A percentile compares a stretch with the other conserved stretches of the same genome.
phyloP scores from a whole-genome alignment of 2,329 filamentous ascomycete species.

The Zymoseptoria pseudotritici region DNA sequence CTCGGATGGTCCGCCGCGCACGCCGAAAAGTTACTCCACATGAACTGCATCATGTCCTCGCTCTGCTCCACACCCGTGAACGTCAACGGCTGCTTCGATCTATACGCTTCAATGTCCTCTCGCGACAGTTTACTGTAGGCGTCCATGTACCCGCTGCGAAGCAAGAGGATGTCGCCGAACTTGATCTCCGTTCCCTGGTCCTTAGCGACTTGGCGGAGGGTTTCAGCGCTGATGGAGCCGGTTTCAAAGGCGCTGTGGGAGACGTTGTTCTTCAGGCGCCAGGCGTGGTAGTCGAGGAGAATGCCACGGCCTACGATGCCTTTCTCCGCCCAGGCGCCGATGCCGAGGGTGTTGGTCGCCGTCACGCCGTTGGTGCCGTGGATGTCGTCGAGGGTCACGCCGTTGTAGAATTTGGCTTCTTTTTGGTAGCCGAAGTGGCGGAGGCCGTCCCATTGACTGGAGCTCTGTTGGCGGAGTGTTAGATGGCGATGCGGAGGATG shows the following conservation, averaged over 20 bases:
- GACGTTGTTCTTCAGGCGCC: slow-evolving; percentile 36
- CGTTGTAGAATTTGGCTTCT: slow-evolving; percentile 33
- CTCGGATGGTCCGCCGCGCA: slow-evolving; percentile 33
- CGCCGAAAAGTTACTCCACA: slow-evolving; percentile 34
- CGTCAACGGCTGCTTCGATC: slow-evolving; percentile 33
- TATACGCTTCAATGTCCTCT: slow-evolving; percentile 32
- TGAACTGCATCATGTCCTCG: slow-evolving; percentile 37
- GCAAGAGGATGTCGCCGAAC: slow-evolving; percentile 48
- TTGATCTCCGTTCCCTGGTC: slow-evolving; percentile 47
- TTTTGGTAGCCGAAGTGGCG: slow-evolving; percentile 46
- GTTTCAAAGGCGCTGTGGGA: slow-evolving; percentile 31
- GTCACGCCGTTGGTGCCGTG: slow-evolving; percentile 29
- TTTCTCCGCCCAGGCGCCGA: slow-evolving; percentile 42
- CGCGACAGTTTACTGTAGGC: slow-evolving; percentile 33
- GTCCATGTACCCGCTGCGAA: slow-evolving; percentile 43
- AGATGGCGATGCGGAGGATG: slow-evolving; percentile 1
- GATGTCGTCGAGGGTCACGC: slow-evolving; percentile 35
- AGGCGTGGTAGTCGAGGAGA: slow-evolving; percentile 47
- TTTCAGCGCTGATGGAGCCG: slow-evolving; percentile 29
- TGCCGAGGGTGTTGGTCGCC: slow-evolving; percentile 36
- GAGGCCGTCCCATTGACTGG: slow-evolving; percentile 43
- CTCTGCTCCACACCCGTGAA: slow-evolving; percentile 45
- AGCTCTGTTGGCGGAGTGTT: not conserved
- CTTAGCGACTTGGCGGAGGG: slow-evolving; percentile 38
- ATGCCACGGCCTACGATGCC: slow-evolving; percentile 52